phyloP scores from a whole-genome alignment of 306 rosid genomes.

The Trifolium subterraneum region DNA sequence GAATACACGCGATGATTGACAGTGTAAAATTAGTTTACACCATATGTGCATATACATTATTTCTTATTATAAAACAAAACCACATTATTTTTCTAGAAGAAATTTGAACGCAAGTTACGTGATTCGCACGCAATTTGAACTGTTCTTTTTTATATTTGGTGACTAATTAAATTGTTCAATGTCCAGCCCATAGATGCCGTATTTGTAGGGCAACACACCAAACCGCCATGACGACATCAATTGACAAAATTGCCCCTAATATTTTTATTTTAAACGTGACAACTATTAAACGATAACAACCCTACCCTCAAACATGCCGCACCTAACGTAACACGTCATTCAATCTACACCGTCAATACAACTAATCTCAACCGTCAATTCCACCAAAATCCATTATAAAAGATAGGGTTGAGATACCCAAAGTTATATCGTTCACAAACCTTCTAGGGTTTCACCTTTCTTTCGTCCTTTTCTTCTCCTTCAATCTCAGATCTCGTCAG shows the following conservation, averaged over 20 bases:
- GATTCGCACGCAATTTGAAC: no score
- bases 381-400: conserved; percentile 32
- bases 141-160: no score
- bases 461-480: rapidly evolving
- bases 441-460: not conserved
- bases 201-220: not conserved
- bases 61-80: no score
- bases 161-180: not conserved
- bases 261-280: not conserved
- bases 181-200: conserved; percentile 39
- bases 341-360: conserved; percentile 35
- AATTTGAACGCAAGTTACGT: no score
- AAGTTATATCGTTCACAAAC: not conserved
- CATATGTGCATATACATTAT: no score
- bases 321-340: conserved; percentile 36
- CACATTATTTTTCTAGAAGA: no score
- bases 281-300: not conserved
- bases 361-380: conserved; percentile 48
- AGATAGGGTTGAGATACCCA: not conserved
- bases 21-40: no score
- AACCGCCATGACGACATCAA: not conserved
- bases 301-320: conserved; percentile 32
- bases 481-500: not conserved
- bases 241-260: conserved; percentile 32
- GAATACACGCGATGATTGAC: no score